Conservation (phyloP, 129 eudicot species). For the Arctium minus region DNA sequence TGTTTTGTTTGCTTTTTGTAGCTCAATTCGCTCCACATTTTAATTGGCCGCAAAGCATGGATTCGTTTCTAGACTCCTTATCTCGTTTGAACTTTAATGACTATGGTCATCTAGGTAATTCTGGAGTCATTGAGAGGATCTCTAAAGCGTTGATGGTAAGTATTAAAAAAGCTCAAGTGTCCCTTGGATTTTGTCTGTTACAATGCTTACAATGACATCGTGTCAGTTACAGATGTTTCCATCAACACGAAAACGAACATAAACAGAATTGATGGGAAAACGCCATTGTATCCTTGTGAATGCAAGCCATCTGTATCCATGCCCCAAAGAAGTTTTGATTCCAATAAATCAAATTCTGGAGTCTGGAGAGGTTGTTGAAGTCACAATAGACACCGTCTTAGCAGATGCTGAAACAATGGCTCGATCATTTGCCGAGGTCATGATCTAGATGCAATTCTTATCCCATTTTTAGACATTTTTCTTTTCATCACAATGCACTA, state of each 20-base stretch:
- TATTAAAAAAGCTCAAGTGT: neutral
- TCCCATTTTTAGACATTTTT: neutral
- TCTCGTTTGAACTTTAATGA: neutral
- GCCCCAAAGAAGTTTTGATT: neutral
- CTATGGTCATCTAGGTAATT: neutral
- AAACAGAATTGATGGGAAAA: neutral
- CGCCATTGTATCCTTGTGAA: slow-evolving; percentile 5
- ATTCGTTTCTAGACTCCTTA: neutral
- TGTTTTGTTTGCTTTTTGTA: neutral
- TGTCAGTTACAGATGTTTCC: neutral
- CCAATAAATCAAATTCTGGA: neutral
- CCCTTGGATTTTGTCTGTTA: no score
- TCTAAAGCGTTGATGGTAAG: neutral
- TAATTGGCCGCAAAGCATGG: neutral
- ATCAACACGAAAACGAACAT: neutral
- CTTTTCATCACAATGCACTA: neutral
- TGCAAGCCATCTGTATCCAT: neutral
- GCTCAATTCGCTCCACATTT: neutral
- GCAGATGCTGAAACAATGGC: neutral
- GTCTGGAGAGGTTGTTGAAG: neutral
- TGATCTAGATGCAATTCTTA: neutral
- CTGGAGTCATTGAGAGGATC: neutral
- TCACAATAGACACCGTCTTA: neutral
- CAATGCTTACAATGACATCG: no score
- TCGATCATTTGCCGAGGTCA: neutral